Evolutionary conservation across 2,329 filamentous ascomycete genomes (phyloP).

Genomic region (Pseudogymnoascus sp.): DNA sequence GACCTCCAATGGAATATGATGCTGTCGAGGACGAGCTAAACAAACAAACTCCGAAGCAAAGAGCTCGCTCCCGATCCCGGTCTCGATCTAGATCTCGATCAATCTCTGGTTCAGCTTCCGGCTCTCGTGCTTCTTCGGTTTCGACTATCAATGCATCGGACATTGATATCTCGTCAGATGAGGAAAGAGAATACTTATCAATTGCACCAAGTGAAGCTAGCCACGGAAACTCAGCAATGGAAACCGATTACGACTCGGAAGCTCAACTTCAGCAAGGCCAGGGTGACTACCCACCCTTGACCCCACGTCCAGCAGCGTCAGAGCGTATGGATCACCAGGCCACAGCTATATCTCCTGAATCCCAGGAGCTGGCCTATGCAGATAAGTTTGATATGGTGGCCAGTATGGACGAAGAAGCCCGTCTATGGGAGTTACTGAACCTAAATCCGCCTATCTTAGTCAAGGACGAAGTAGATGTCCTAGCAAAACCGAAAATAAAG

Average conservation of each 20-base stretch:
- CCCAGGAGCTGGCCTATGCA: constrained; percentile 10
- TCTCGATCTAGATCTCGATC: constrained; percentile 23
- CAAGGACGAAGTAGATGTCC: constrained; percentile 11
- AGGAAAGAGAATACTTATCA: background rate
- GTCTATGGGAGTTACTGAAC: constrained; percentile 25
- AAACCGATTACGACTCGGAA: background rate
- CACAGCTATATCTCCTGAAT: background rate
- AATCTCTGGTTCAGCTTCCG: constrained; percentile 18
- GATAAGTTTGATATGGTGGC: constrained; percentile 23
- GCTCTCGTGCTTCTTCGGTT: background rate
- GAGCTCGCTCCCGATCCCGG: constrained; percentile 8
- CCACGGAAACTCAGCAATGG: constrained; percentile 4
- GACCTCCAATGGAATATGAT: constrained; percentile 30
- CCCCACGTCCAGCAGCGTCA: background rate
- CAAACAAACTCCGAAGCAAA: constrained; percentile 5
- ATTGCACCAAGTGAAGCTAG: constrained; percentile 11
- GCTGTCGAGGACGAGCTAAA: constrained; percentile 24
- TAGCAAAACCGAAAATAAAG: background rate
- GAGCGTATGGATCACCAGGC: background rate
- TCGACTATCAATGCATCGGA: constrained; percentile 4
- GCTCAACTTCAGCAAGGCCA: background rate
- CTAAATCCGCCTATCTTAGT: constrained; percentile 23
- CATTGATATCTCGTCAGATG: background rate
- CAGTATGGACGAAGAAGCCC: constrained; percentile 23
- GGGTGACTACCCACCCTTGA: background rate